A percentile compares a stretch with the other conserved stretches of the same genome.
Conservation (phyloP, 73 alveolate species). For the Symbiodinium natans region DNA sequence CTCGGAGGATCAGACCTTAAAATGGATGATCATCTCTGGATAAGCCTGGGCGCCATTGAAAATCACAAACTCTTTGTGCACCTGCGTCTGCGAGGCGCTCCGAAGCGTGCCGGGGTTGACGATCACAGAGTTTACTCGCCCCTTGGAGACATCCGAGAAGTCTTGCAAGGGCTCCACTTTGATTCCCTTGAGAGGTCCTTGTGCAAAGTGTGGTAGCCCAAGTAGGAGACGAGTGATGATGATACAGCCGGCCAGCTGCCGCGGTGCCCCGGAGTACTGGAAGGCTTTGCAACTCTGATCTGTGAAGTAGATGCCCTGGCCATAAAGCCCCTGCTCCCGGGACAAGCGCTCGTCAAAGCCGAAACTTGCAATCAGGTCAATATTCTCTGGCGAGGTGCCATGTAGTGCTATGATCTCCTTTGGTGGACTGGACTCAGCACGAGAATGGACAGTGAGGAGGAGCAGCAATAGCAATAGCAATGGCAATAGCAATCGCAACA, state of each 20-base stretch:
- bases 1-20: too few species aligned
- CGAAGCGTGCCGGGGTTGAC: constrained; percentile 44
- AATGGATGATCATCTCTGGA: constrained; percentile 43
- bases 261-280: constrained; percentile 35
- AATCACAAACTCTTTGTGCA: constrained; percentile 23
- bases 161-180: constrained; percentile 32
- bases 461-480: too few species aligned
- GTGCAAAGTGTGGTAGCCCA: constrained; percentile 15
- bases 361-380: background rate
- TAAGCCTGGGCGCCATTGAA: constrained; percentile 52
- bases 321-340: constrained; percentile 29
- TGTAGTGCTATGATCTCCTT: constrained; percentile 13
- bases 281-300: constrained; percentile 43
- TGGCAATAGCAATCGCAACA: too few species aligned
- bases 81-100: too few species aligned
- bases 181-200: background rate
- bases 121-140: constrained; percentile 37
- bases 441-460: too few species aligned
- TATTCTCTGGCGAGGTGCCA: constrained; percentile 27
- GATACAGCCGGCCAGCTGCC: constrained; percentile 14
- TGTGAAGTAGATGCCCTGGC: constrained; percentile 62
- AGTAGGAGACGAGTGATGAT: constrained; percentile 39
- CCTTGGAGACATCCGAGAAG: background rate
- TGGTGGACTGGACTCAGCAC: too few species aligned
- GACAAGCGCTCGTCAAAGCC: constrained; percentile 83